phyloP scores from a whole-genome alignment of 805 yeast species.

The Wickerhamiella sergipiensis region DNA sequence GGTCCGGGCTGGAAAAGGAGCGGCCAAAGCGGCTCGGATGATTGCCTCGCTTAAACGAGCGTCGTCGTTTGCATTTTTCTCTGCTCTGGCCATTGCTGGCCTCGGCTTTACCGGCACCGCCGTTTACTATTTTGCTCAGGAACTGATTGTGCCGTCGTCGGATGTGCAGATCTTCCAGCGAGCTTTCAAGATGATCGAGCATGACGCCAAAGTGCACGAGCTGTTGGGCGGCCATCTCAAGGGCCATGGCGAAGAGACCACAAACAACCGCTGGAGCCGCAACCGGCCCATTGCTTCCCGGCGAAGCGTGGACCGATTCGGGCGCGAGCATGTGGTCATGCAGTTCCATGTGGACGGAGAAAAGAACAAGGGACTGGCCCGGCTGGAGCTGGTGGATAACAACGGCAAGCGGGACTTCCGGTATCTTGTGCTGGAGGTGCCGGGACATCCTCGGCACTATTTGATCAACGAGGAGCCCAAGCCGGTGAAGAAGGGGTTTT shows the following conservation, averaged over 20 bases:
- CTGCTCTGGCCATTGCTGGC: slow-evolving; percentile 24
- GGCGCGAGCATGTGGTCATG: slow-evolving; percentile 71
- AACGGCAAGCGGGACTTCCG: slow-evolving; percentile 48
- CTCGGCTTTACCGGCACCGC: slow-evolving; percentile 35
- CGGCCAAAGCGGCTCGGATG: background rate
- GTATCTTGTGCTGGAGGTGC: slow-evolving; percentile 63
- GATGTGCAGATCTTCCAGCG: slow-evolving; percentile 84
- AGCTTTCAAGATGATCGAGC: slow-evolving; percentile 64
- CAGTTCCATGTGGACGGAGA: slow-evolving; percentile 74
- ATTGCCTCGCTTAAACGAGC: slow-evolving; percentile 14
- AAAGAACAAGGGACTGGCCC: slow-evolving; percentile 50
- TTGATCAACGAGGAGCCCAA: slow-evolving; percentile 41
- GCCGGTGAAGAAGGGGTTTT: slow-evolving; percentile 27
- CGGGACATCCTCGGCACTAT: slow-evolving; percentile 54
- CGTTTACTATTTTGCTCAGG: slow-evolving; percentile 62
- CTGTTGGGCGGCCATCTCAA: slow-evolving; percentile 51
- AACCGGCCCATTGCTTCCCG: slow-evolving; percentile 68
- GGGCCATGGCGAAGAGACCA: slow-evolving; percentile 64
- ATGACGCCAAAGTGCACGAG: slow-evolving; percentile 45
- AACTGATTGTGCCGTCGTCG: slow-evolving; percentile 76
- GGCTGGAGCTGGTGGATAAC: slow-evolving; percentile 52
- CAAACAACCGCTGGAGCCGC: slow-evolving; percentile 64
- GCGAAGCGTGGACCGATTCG: slow-evolving; percentile 49
- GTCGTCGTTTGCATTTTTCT: slow-evolving; percentile 22
- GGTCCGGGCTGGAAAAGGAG: background rate